Conservation (phyloP, 2,329 filamentous ascomycete genomes). For the Colletotrichum sp. region DNA sequence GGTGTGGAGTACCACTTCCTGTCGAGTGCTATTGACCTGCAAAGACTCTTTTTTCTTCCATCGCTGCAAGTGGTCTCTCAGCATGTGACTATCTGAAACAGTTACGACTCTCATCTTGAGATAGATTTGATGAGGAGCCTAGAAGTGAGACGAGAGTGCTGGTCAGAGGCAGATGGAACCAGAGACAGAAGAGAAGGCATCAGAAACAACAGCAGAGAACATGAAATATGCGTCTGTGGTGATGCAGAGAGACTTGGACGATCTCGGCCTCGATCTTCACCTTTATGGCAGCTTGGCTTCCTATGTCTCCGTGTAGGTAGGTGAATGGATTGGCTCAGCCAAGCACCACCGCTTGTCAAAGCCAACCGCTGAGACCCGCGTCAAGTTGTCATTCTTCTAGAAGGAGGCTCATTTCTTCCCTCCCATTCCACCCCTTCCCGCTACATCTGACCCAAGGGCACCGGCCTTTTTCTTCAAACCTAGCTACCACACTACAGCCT, state of each 20-base stretch:
- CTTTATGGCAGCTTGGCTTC: neutral
- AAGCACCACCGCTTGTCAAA: neutral
- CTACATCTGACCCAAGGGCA: neutral
- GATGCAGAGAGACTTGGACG: neutral
- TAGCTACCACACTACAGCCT: neutral
- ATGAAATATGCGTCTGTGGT: neutral
- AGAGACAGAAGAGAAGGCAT: neutral
- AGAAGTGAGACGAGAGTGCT: neutral
- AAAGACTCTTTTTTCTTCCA: neutral
- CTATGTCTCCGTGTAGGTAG: neutral
- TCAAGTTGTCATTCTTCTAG: neutral
- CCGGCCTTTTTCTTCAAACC: neutral
- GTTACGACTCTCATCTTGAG: neutral
- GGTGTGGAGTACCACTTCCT: neutral
- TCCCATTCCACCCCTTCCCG: neutral
- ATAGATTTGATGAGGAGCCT: neutral
- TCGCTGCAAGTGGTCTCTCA: neutral
- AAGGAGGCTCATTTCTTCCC: neutral
- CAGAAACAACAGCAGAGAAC: neutral
- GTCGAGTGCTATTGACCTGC: neutral
- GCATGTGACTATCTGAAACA: neutral
- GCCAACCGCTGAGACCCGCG: neutral
- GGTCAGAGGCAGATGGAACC: neutral
- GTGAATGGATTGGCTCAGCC: neutral
- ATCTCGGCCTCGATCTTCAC: neutral